Evolutionary conservation across 345 rosid species (phyloP), one percentile per base, ranked within the genome.

Genomic region (Citrus hindsii): DNA sequence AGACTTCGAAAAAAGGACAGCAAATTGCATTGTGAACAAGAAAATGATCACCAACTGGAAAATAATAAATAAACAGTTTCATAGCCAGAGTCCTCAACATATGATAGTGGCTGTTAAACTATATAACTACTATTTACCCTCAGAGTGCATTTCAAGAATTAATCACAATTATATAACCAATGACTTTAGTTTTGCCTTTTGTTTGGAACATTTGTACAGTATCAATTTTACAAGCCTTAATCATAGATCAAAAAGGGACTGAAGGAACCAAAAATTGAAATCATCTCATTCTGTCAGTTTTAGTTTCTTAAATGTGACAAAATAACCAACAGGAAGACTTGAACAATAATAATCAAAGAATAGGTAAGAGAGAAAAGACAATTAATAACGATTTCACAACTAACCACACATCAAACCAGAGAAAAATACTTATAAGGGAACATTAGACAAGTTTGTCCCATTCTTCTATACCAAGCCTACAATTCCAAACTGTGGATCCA

Each of bases 291-390:
- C 67, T 69, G 59, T 64, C 72, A 81, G 28, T 25, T 40, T 73
- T 60, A 77, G 63, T 79, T 80, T 70, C 78, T 51, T 71, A 40
- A 77, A 48, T 71, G 74, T 70, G 72, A 38, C 62, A 79, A 53
- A 65, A 71, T 69, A 71, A 75, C 60, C 46, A 56, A 33, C 73
- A 55, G 27, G 37, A 28, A 21, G 64, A 58, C 5, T 46, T 13
- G 62, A 8, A 73, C 40, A 67, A 74, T 81, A 81, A 61, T 69
- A 79, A 83, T 82, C 76, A 84, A 84, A 86, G 84, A 84, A 86
- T 84, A 48, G 75, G n/a, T 70, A 79, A 8, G 24, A 16, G 7
- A 42, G 13, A 66, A 40, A 72, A 24, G n/a, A 77, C 77, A 6
- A 27, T 40, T 40, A n/a, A 51, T 0, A 62, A 48, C 35, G 32